Conservation (phyloP, 2,329 filamentous ascomycete species). For the Fusarium sp. region DNA sequence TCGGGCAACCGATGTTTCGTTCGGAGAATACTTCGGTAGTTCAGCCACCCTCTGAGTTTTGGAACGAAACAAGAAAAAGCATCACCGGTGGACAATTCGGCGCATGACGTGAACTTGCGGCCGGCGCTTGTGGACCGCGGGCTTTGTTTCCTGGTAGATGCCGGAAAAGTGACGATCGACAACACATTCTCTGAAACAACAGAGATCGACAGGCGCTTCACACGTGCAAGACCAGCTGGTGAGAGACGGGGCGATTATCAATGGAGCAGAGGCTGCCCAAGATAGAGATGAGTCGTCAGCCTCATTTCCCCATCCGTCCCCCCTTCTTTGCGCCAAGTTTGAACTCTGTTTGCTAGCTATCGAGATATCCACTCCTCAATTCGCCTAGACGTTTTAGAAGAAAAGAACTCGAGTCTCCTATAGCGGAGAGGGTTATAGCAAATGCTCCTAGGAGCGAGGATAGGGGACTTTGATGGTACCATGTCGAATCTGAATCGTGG, state of each 20-base stretch:
- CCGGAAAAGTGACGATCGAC: constrained; percentile 41
- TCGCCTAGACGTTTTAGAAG: background rate
- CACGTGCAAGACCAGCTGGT: constrained; percentile 26
- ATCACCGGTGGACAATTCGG: constrained; percentile 20
- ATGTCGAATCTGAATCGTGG: constrained; percentile 15
- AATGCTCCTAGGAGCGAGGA: constrained; percentile 16
- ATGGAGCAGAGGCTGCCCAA: constrained; percentile 20
- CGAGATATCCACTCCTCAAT: background rate
- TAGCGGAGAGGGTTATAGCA: constrained; percentile 32
- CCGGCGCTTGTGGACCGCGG: constrained; percentile 20
- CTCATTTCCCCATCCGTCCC: constrained; percentile 42
- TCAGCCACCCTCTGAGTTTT: constrained; percentile 8
- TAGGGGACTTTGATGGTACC: constrained; percentile 12
- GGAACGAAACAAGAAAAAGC: constrained; percentile 22
- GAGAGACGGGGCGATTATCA: constrained; percentile 35
- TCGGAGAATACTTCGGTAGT: constrained; percentile 37
- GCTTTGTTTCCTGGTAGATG: constrained; percentile 27
- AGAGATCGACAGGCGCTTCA: constrained; percentile 31
- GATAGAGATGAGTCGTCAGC: constrained; percentile 34
- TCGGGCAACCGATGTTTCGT: constrained; percentile 32
- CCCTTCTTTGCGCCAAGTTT: constrained; percentile 11
- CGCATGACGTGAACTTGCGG: constrained; percentile 34
- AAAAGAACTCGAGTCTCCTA: constrained; percentile 33
- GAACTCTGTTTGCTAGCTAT: background rate
- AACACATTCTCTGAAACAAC: constrained; percentile 34